Evolutionary conservation across 495 filamentous ascomycete species (phyloP).

Genomic region (Penicillium paradoxum): DNA sequence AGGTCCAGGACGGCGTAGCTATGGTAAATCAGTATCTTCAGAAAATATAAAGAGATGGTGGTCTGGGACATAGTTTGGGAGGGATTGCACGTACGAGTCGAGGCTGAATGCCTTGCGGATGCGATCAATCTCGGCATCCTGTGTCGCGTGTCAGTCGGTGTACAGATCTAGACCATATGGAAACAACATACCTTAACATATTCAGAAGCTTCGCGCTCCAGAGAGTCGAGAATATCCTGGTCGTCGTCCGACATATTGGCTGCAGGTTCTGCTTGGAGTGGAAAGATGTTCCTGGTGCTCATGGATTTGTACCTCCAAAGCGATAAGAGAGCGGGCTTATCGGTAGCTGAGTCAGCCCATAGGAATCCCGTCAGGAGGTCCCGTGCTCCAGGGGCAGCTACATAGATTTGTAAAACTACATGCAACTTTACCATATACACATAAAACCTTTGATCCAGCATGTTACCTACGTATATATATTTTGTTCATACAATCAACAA

Average conservation of each 20-base stretch:
- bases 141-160: conserved; percentile 15
- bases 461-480: too few relatives aligned
- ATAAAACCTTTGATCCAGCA: too few relatives aligned
- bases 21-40: neutral
- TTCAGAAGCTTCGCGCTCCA: conserved; percentile 84
- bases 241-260: conserved; percentile 53
- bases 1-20: conserved; percentile 94
- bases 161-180: neutral
- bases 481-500: too few relatives aligned
- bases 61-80: neutral
- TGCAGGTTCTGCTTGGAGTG: neutral
- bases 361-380: neutral
- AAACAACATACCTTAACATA: conserved; percentile 66
- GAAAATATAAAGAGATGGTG: neutral
- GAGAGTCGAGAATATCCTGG: conserved; percentile 73
- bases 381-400: too few relatives aligned
- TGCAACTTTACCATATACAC: too few relatives aligned
- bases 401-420: too few relatives aligned
- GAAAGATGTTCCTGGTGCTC: neutral
- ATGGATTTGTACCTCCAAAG: neutral
- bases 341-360: conserved; percentile 32
- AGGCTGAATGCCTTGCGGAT: conserved; percentile 86
- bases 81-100: conserved; percentile 63
- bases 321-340: conserved; percentile 27
- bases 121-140: conserved; percentile 96